phyloP scores from a whole-genome alignment of 192 early-diverging fungal species.

The Diversispora eburnea region DNA sequence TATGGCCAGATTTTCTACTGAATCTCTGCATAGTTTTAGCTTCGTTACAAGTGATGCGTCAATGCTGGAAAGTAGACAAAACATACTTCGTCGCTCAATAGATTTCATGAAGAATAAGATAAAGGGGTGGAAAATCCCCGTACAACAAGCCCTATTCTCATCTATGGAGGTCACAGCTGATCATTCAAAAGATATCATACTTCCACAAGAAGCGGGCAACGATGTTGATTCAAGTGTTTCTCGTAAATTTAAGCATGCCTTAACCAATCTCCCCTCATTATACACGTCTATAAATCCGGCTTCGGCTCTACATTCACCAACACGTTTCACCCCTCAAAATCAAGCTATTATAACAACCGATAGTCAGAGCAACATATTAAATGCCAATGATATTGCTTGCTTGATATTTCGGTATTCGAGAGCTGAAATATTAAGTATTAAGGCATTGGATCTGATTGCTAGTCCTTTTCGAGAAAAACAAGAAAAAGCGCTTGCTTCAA shows the following conservation, averaged over 20 bases:
- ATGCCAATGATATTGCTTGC: slow-evolving; percentile 58
- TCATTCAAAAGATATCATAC: slow-evolving; percentile 27
- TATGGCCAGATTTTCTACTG: slow-evolving; percentile 46
- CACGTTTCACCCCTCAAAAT: slow-evolving; percentile 55
- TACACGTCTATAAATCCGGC: slow-evolving; percentile 7
- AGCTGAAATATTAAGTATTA: slow-evolving; percentile 39
- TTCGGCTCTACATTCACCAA: slow-evolving; percentile 44
- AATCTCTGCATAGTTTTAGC: slow-evolving; percentile 45
- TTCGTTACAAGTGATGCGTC: slow-evolving; percentile 41
- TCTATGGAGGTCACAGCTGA: slow-evolving; percentile 27
- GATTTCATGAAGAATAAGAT: slow-evolving; percentile 55
- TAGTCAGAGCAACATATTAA: slow-evolving; percentile 44
- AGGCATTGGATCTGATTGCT: slow-evolving; percentile 42
- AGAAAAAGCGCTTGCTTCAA: slow-evolving; percentile 34
- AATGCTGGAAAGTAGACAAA: slow-evolving; percentile 41
- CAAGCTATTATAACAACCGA: slow-evolving; percentile 61
- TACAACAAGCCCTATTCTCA: slow-evolving; percentile 32
- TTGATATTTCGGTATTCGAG: slow-evolving; percentile 49
- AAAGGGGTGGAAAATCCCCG: slow-evolving; percentile 48
- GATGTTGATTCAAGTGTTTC: not conserved
- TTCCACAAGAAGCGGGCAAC: slow-evolving; percentile 18
- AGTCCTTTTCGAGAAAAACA: slow-evolving; percentile 45
- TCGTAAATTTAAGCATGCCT: slow-evolving; percentile 28
- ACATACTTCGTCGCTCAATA: slow-evolving; percentile 47
- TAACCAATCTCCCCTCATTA: slow-evolving; percentile 30